These are phyloP conservation scores for Tetrastigma voinierianum DNA, from an alignment of 164 flowering plant species.

Conservation along the genomic window DNA sequence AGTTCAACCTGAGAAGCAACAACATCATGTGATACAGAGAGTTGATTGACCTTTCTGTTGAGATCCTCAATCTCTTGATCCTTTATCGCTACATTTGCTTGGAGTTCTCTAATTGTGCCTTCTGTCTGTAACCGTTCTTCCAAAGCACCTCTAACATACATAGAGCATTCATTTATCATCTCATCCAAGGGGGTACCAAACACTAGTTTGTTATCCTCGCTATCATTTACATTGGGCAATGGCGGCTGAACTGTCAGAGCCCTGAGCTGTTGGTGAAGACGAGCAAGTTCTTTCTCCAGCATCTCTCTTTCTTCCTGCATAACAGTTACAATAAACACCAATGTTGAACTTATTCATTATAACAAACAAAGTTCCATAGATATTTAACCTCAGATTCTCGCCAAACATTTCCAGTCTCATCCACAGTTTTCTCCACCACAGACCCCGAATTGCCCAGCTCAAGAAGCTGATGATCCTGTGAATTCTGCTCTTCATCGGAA, in stretches of 20 bases:
- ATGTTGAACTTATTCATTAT: neutral
- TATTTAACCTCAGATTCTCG: constrained; percentile 39
- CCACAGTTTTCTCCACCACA: constrained; percentile 38
- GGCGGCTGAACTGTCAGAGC: constrained; percentile 23
- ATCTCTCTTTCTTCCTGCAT: constrained; percentile 71
- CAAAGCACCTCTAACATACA: constrained; percentile 31
- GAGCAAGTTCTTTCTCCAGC: constrained; percentile 32
- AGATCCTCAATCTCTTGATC: constrained; percentile 70
- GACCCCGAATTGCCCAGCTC: constrained; percentile 33
- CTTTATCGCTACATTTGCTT: constrained; percentile 35
- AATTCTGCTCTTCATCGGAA: constrained; percentile 24
- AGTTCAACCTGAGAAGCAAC: constrained; percentile 27
- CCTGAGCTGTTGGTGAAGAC: constrained; percentile 38
- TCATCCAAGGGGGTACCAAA: constrained; percentile 28
- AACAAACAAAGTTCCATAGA: neutral
- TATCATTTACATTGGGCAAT: constrained; percentile 17
- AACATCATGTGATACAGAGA: constrained; percentile 38
- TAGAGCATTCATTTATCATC: constrained; percentile 51
- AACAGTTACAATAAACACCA: constrained; percentile 4
- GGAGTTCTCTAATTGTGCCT: constrained; percentile 50
- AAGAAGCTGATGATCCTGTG: constrained; percentile 10
- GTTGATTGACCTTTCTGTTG: constrained; percentile 40
- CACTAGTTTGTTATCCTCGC: constrained; percentile 8
- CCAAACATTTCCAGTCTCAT: constrained; percentile 46
- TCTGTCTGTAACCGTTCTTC: constrained; percentile 42